phyloP scores from a whole-genome alignment of 371 early-diverging fungal genomes.

The Sporodiniella umbellata region DNA sequence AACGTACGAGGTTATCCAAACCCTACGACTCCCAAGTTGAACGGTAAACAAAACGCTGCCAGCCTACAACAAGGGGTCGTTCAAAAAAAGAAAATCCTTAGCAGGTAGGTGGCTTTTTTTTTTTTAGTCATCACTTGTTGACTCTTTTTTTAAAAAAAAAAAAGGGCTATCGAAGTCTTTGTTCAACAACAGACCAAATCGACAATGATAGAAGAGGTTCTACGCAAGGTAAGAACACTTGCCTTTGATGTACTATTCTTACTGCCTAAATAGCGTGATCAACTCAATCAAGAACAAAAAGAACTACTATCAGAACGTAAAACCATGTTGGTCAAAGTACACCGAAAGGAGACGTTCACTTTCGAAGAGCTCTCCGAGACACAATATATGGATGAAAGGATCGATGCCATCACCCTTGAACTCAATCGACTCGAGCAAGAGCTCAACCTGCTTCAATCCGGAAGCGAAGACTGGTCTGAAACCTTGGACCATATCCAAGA shows the following conservation, averaged over 20 bases:
- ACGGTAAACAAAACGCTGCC: constrained; percentile 12
- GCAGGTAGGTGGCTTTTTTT: no score
- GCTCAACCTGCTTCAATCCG: neutral
- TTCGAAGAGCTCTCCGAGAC: constrained; percentile 31
- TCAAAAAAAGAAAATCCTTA: constrained; percentile 28
- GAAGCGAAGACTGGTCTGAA: constrained; percentile 12
- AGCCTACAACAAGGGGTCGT: constrained; percentile 25
- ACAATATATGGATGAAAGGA: constrained; percentile 78
- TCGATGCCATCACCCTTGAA: constrained; percentile 42
- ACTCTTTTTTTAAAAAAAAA: no score
- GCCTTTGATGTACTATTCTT: no score
- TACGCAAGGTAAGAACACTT: neutral
- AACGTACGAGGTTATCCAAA: constrained; percentile 20
- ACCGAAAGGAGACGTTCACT: constrained; percentile 36
- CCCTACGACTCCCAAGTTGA: constrained; percentile 11
- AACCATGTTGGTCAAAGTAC: constrained; percentile 52
- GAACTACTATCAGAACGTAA: constrained; percentile 68
- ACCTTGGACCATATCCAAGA: constrained; percentile 10
- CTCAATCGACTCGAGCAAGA: constrained; percentile 24
- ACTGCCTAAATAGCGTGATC: constrained; percentile 51
- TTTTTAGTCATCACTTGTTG: no score
- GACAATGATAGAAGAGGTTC: constrained; percentile 14
- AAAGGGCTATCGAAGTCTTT: constrained; percentile 19
- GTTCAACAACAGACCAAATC: constrained; percentile 5
- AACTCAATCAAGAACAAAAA: constrained; percentile 58